These are phyloP conservation scores for Kwoniella bestiolae DNA, from an alignment of 768 basidiomycete species.

Conservation along the genomic window DNA sequence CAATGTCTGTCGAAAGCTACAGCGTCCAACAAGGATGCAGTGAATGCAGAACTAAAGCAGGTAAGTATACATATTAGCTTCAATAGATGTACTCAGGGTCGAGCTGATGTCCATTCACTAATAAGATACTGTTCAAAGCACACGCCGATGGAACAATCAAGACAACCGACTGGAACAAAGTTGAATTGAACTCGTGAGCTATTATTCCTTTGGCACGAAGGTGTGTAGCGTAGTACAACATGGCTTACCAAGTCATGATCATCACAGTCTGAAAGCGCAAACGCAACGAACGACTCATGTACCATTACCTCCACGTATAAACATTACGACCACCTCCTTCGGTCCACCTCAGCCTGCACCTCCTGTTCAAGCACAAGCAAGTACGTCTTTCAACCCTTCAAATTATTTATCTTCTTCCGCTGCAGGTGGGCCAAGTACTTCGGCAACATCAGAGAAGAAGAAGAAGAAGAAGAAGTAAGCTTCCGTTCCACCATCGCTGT, in stretches of 20 bases:
- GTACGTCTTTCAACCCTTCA: constrained; percentile 15
- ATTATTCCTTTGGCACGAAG: background rate
- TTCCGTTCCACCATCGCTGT: background rate
- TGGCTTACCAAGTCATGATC: background rate
- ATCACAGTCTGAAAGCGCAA: constrained; percentile 44
- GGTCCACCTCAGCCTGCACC: constrained; percentile 14
- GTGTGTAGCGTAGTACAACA: background rate
- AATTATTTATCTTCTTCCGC: constrained; percentile 26
- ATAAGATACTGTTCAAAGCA: constrained; percentile 84
- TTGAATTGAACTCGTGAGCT: constrained; percentile 81
- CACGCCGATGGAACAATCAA: constrained; percentile 81
- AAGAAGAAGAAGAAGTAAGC: constrained; percentile 48
- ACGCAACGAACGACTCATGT: constrained; percentile 39
- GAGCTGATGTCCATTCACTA: background rate
- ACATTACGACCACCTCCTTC: constrained; percentile 25
- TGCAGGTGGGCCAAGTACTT: constrained; percentile 63
- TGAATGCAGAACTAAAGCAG: constrained; percentile 90
- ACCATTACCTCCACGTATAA: constrained; percentile 26
- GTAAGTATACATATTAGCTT: constrained; percentile 29
- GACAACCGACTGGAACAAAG: constrained; percentile 90
- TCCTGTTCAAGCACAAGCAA: constrained; percentile 23
- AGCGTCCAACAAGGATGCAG: constrained; percentile 80
- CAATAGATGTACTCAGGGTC: background rate
- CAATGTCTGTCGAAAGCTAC: constrained; percentile 90
- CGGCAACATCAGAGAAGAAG: constrained; percentile 54